Evolutionary conservation across 768 basidiomycete species (phyloP), one percentile per base, ranked within the genome.

Genomic region (Podaxis mareebaensis): DNA sequence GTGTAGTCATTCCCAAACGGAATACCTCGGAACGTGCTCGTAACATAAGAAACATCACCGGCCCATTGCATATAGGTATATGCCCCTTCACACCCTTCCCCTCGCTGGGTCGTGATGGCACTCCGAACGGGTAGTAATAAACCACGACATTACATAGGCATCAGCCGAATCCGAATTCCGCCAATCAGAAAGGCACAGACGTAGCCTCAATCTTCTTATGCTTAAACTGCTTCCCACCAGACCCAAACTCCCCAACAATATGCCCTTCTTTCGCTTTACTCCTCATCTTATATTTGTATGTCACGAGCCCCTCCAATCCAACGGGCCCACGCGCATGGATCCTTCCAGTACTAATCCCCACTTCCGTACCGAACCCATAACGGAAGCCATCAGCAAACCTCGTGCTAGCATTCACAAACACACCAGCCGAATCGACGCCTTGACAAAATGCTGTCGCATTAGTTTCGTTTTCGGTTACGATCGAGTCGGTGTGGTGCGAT

Each of bases 271-370:
- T 80, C 53, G 78, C 88, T 68, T 79, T 86, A 75, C 95, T 95
- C 75, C 84, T 80, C 77, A 99, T 76, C 80, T 95, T 87, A 75
- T 98, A 99, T 78, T 99, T 99, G 82, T 99, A 99, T 63, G 89
- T 97, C 44, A 95, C 91, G 66, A 97, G 79, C 1, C 95, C 95
- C 67, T 98, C 93, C 58, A 98, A 80, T 0, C 96, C 96, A 1
- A 99, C 96, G 0, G 97, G 97, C 3, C 97, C 97, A 46, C 96
- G 83, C 15, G 97, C 96, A 71, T 99, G 97, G 61, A 97, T 96
- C 71, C 92, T 88, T 0, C 96, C 96, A 0, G 97, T 99, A 73
- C 91, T 92, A 70, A 99, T 97, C 8, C 97, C 97, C 0, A 99
- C 96, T 76, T 99, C 97, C 4, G 97, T 96, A 2, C 97, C 97